Conservation (phyloP, 2,329 filamentous ascomycete species). For the Tricladium varicosporioides region DNA sequence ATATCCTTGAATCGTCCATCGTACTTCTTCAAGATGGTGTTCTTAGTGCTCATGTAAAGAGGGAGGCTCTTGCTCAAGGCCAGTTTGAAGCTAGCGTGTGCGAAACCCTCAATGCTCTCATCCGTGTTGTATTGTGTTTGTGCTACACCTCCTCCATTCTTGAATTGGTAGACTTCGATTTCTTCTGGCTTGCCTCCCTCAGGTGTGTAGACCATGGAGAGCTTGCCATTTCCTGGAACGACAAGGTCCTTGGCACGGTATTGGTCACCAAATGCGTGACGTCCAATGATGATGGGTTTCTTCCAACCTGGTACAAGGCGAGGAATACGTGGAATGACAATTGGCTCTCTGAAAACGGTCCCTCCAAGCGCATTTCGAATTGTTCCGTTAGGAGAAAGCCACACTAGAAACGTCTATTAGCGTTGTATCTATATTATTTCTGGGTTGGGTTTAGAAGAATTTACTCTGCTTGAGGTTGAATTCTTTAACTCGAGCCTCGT, state of each 20-base stretch:
- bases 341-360: constrained; percentile 98
- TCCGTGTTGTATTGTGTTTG: constrained; percentile 99
- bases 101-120: constrained; percentile 91
- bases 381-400: constrained; percentile 95
- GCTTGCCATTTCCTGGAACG: constrained; percentile 76
- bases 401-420: constrained; percentile 60
- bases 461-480: constrained; percentile 98
- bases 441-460: constrained; percentile 31
- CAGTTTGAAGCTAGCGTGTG: constrained; percentile 95
- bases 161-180: constrained; percentile 89
- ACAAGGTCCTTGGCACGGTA: constrained; percentile 95
- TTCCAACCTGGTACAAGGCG: constrained; percentile 96
- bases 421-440: not conserved
- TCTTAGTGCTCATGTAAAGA: constrained; percentile 99
- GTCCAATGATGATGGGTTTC: constrained; percentile 98
- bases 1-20: constrained; percentile 99
- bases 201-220: constrained; percentile 94
- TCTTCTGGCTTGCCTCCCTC: constrained; percentile 76
- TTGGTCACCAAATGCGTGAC: constrained; percentile 97
- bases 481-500: constrained; percentile 94
- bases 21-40: constrained; percentile 99
- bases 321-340: constrained; percentile 90
- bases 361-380: constrained; percentile 76
- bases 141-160: constrained; percentile 79
- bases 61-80: constrained; percentile 83